These are phyloP conservation scores for Coix lacrymajobi DNA, from an alignment of 176 grass and related monocot species.

Conservation along the genomic window DNA sequence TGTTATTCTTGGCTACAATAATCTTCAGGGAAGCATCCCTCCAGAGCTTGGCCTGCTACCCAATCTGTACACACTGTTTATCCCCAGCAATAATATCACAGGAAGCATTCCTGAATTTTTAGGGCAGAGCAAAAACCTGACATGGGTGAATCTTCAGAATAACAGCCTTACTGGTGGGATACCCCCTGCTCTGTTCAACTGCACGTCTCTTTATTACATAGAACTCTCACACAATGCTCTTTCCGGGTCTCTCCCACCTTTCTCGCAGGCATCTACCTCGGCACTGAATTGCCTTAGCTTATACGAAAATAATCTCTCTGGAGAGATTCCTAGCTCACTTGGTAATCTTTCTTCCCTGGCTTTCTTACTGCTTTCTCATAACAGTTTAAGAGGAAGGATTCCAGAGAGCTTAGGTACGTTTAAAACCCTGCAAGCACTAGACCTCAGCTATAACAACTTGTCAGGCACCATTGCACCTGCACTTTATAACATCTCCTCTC, in stretches of 20 bases:
- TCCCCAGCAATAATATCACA: slow-evolving; percentile 4
- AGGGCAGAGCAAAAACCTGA: slow-evolving; percentile 16
- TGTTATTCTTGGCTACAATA: slow-evolving; percentile 24
- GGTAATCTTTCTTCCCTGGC: slow-evolving; percentile 21
- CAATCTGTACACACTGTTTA: neutral
- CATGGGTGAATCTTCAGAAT: slow-evolving; percentile 4
- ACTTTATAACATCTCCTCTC: neutral
- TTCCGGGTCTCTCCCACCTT: neutral
- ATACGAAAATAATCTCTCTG: neutral
- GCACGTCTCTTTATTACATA: neutral
- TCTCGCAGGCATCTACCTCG: neutral
- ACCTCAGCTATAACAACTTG: neutral
- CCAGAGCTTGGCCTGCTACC: neutral
- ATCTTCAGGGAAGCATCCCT: slow-evolving; percentile 27
- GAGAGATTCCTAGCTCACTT: slow-evolving; percentile 30
- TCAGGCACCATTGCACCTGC: neutral
- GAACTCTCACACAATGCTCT: slow-evolving; percentile 17
- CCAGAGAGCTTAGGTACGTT: neutral
- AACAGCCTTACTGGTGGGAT: slow-evolving; percentile 37
- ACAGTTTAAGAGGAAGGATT: neutral
- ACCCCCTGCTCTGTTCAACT: neutral
- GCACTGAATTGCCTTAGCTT: neutral
- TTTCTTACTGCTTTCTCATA: neutral
- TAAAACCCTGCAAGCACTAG: neutral
- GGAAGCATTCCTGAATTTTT: slow-evolving; percentile 34